Evolutionary conservation across 176 grass and related monocot genomes (phyloP).

Genomic region (Puya raimondii): DNA sequence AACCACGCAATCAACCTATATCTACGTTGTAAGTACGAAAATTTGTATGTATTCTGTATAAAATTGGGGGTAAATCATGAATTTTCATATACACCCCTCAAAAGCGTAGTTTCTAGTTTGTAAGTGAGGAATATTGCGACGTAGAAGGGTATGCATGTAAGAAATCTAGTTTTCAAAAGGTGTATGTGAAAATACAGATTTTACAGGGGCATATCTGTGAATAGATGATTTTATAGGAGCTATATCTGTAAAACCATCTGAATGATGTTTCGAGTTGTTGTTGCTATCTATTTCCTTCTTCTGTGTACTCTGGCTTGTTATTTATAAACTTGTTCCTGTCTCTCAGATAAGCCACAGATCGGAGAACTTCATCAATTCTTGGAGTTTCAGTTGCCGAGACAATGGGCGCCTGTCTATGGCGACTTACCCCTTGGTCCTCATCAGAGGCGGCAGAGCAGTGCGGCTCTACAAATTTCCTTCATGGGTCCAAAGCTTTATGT

Average conservation of each 20-base stretch:
- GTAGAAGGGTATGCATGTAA: too few species aligned
- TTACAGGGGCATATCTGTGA: too few species aligned
- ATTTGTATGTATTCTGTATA: neutral
- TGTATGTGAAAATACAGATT: too few species aligned
- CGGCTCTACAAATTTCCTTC: conserved; percentile 79
- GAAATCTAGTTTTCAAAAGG: too few species aligned
- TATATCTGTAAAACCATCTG: too few species aligned
- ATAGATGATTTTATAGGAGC: too few species aligned
- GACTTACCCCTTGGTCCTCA: conserved; percentile 92
- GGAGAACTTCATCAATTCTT: conserved; percentile 92
- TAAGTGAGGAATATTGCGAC: too few species aligned
- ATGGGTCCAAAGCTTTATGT: conserved; percentile 90
- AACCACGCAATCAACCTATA: conserved; percentile 97
- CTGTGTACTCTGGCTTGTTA: neutral
- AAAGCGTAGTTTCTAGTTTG: too few species aligned
- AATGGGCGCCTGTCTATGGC: conserved; percentile 92
- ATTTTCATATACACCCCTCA: too few species aligned
- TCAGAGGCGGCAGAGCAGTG: conserved; percentile 60
- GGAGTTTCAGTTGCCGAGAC: conserved; percentile 94
- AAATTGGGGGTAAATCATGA: neutral
- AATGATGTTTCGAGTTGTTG: too few species aligned
- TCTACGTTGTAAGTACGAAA: conserved; percentile 54
- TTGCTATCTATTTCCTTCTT: too few species aligned
- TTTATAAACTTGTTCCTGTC: conserved; percentile 10
- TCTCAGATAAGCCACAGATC: conserved; percentile 80